These are phyloP conservation scores for Citrus sp. DNA, from an alignment of 345 rosid genomes.

Conservation along the genomic window DNA sequence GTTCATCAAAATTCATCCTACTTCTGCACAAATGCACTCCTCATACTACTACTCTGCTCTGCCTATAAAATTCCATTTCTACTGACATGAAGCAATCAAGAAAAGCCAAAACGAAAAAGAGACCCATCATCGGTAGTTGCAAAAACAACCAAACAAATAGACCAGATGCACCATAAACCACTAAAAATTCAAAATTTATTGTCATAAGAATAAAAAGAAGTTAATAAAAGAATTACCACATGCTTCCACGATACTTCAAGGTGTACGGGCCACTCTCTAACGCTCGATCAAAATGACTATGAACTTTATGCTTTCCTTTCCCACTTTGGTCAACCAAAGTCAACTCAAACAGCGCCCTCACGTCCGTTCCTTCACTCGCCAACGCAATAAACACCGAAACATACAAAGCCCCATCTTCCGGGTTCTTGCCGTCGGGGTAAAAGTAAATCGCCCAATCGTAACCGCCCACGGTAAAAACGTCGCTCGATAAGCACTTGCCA, in stretches of 20 bases:
- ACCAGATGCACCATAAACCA: constrained; percentile 1
- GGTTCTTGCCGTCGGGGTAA: constrained; percentile 90
- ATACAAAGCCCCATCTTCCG: constrained; percentile 63
- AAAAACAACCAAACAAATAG: background rate
- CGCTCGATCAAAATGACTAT: constrained; percentile 92
- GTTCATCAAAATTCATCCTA: background rate
- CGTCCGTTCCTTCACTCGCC: constrained; percentile 86
- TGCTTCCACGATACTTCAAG: constrained; percentile 82
- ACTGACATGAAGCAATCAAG: background rate
- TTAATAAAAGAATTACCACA: constrained; percentile 58
- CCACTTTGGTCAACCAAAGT: constrained; percentile 93
- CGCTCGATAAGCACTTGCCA: constrained; percentile 80
- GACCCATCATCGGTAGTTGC: background rate
- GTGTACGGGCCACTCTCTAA: constrained; percentile 88
- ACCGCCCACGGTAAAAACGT: constrained; percentile 79
- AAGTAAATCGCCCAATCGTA: constrained; percentile 93
- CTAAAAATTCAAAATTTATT: background rate
- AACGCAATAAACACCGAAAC: constrained; percentile 87
- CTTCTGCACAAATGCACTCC: background rate
- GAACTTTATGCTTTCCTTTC: constrained; percentile 82
- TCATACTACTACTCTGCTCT: background rate
- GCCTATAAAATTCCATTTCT: background rate
- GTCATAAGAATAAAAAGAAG: background rate
- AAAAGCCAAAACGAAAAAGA: background rate
- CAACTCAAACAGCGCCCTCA: constrained; percentile 86